Percentiles rank a stretch among this genome's conserved stretches.
Conservation (phyloP, 1,284 basidiomycete species). For the Ceratobasidium sp. region DNA sequence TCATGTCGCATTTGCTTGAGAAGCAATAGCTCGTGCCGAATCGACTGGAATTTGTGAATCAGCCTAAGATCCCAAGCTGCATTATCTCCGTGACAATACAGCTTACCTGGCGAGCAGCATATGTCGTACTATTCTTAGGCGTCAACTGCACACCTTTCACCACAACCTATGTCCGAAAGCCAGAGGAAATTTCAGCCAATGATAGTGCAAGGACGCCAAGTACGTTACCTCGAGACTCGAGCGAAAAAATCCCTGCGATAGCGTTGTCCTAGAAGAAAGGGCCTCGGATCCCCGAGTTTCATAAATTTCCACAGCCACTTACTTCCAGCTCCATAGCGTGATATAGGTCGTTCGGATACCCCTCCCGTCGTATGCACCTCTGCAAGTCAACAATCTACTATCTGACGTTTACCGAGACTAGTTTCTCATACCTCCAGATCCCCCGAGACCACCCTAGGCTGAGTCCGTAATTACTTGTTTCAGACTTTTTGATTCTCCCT, state of each 20-base stretch:
- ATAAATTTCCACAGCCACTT: background rate
- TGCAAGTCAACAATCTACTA: background rate
- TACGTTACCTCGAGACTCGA: slow-evolving; percentile 20
- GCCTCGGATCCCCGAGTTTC: background rate
- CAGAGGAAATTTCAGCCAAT: too few relatives aligned
- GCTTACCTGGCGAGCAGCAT: slow-evolving; percentile 23
- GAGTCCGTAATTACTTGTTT: background rate
- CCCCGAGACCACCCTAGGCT: slow-evolving; percentile 37
- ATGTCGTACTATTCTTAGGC: background rate
- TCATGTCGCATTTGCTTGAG: slow-evolving; percentile 18
- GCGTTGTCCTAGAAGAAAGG: background rate
- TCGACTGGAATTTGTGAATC: background rate
- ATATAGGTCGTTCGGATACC: slow-evolving; percentile 5
- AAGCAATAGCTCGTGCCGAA: slow-evolving; percentile 21
- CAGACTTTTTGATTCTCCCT: slow-evolving; percentile 25
- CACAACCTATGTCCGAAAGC: background rate
- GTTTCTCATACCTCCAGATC: slow-evolving; percentile 28
- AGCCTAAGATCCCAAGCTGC: background rate
- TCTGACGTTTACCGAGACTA: background rate
- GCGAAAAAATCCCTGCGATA: slow-evolving; percentile 27
- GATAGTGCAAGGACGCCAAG: background rate
- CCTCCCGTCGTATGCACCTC: slow-evolving; percentile 22
- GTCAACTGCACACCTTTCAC: slow-evolving; percentile 14
- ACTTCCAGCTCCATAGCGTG: slow-evolving; percentile 40
- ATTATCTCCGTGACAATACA: background rate